Conservation (phyloP, 371 early-diverging fungal species). For the Circinella umbellata region DNA sequence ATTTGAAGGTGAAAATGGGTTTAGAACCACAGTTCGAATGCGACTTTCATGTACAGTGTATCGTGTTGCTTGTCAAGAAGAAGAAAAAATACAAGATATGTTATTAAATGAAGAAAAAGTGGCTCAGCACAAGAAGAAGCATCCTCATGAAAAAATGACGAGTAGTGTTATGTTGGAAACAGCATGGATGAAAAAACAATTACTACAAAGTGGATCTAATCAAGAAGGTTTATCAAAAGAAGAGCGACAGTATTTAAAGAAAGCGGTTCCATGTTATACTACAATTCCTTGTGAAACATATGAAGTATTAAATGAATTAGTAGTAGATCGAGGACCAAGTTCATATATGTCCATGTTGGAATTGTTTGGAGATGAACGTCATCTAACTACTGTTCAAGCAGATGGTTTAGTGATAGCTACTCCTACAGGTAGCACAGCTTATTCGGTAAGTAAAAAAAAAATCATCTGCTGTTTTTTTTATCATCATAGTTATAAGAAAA, state of each 20-base stretch:
- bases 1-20: conserved; percentile 55
- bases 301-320: conserved; percentile 78
- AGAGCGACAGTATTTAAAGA: conserved; percentile 12
- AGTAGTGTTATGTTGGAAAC: conserved; percentile 27
- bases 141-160: background rate
- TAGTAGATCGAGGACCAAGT: conserved; percentile 88
- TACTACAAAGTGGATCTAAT: conserved; percentile 4
- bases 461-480: background rate
- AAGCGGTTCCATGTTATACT: conserved; percentile 37
- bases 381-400: conserved; percentile 85
- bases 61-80: conserved; percentile 15
- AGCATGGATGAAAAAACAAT: conserved; percentile 36
- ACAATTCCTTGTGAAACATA: conserved; percentile 50
- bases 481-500: too few species aligned
- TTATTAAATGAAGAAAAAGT: too few species aligned
- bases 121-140: background rate
- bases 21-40: conserved; percentile 83
- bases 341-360: conserved; percentile 90
- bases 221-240: conserved; percentile 3
- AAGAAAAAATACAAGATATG: too few species aligned
- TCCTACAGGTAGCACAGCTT: conserved; percentile 96
- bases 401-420: conserved; percentile 93
- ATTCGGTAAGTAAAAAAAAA: conserved; percentile 63
- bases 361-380: conserved; percentile 85
- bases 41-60: conserved; percentile 85